A percentile compares a stretch with the other conserved stretches of the same genome.
These are phyloP conservation scores for Ceratobasidium sp. DNA, from an alignment of 1,284 basidiomycete genomes.

Conservation along the genomic window DNA sequence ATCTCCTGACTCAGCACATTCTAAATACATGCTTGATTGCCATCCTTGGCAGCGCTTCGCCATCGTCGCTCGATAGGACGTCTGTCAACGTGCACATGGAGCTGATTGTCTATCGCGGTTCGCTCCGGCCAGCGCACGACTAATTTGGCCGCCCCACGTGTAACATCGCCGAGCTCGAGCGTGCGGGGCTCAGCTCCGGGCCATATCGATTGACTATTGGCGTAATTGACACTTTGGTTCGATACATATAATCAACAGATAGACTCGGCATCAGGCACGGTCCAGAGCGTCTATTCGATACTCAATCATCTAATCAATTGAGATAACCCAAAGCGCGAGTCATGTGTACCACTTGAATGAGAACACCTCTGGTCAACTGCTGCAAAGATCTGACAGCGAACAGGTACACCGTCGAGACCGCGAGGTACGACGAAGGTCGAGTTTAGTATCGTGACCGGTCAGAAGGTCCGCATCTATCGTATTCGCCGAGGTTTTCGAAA, in stretches of 20 bases:
- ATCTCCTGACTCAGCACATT: background rate
- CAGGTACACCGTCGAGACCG: background rate
- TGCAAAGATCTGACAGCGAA: background rate
- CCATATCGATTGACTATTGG: background rate
- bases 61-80: background rate
- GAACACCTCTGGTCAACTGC: background rate
- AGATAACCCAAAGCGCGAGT: background rate
- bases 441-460: background rate
- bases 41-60: background rate
- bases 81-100: background rate
- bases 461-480: background rate
- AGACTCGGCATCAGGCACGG: background rate
- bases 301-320: background rate
- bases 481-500: background rate
- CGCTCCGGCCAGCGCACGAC: background rate
- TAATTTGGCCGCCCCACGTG: background rate
- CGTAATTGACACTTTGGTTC: background rate
- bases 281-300: background rate
- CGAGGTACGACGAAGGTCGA: background rate
- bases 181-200: background rate
- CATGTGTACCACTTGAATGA: background rate
- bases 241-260: background rate
- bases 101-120: constrained; percentile 1
- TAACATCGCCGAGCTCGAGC: background rate
- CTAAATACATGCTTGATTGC: background rate